These are phyloP conservation scores for Verbena officinalis DNA, from an alignment of 257 asterid genomes.

Conservation along the genomic window DNA sequence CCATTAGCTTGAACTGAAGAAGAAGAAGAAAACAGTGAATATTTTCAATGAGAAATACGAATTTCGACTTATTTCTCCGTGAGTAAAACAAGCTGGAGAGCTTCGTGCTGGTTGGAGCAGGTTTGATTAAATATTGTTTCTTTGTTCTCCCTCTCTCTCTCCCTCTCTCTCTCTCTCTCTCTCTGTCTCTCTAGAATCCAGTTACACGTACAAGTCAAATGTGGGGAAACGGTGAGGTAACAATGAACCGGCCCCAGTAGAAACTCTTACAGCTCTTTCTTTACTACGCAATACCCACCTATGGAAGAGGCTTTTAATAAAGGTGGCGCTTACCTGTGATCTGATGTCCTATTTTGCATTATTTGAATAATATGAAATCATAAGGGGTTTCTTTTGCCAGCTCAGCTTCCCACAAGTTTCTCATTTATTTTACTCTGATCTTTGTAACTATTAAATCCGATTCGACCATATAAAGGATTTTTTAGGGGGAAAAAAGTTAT, in stretches of 20 bases:
- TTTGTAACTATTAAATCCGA: no score
- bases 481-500: no score
- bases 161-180: conserved; percentile 11
- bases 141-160: conserved; percentile 4
- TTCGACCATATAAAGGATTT: no score
- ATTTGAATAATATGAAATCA: neutral
- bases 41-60: neutral
- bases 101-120: conserved; percentile 20
- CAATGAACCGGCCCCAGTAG: conserved; percentile 10
- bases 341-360: neutral
- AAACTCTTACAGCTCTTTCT: neutral
- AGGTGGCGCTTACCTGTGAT: neutral
- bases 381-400: no score
- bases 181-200: conserved; percentile 24
- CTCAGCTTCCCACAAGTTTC: no score
- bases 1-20: neutral
- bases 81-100: neutral
- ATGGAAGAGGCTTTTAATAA: neutral
- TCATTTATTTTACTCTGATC: no score
- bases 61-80: neutral
- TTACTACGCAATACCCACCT: neutral
- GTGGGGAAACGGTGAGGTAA: conserved; percentile 1
- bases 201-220: conserved; percentile 3
- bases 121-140: no score
- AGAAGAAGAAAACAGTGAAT: neutral